phyloP scores from a whole-genome alignment of 129 eudicot genomes.

The Lactuca sativa region DNA sequence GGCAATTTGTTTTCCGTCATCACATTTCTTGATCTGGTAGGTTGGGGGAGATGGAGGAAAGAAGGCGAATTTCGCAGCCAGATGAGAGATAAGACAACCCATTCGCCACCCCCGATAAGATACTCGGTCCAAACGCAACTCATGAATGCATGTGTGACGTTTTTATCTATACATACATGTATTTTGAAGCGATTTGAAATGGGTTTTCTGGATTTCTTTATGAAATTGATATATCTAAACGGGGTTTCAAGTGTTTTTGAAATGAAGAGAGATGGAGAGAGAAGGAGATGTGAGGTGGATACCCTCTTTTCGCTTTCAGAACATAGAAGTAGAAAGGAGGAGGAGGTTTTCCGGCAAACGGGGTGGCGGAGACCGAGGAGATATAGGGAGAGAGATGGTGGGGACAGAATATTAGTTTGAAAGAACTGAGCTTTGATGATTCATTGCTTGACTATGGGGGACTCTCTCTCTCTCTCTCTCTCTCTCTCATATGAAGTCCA shows the following conservation, averaged over 20 bases:
- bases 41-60: slow-evolving; percentile 50
- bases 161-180: not conserved
- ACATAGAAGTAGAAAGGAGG: not conserved
- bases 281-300: not conserved
- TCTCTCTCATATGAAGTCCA: not conserved
- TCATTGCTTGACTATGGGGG: slow-evolving; percentile 26
- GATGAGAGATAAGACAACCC: slow-evolving; percentile 42
- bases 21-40: slow-evolving; percentile 35
- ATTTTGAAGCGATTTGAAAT: not conserved
- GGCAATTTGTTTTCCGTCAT: slow-evolving; percentile 32
- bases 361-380: slow-evolving; percentile 15
- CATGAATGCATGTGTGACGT: slow-evolving; percentile 35
- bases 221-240: not conserved
- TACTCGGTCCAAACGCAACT: slow-evolving; percentile 10
- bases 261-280: not conserved
- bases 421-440: slow-evolving; percentile 32
- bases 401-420: slow-evolving; percentile 29
- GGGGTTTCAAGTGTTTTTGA: slow-evolving; percentile 21
- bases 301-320: not conserved
- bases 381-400: slow-evolving; percentile 16
- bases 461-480: slow-evolving; percentile 8
- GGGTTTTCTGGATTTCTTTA: slow-evolving; percentile 22
- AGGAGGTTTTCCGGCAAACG: slow-evolving; percentile 24
- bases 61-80: slow-evolving; percentile 42
- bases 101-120: slow-evolving; percentile 31